A percentile compares a stretch with the other conserved stretches of the same genome.
Conservation (phyloP, 345 rosid genomes). For the Nephelium lappaceum region DNA sequence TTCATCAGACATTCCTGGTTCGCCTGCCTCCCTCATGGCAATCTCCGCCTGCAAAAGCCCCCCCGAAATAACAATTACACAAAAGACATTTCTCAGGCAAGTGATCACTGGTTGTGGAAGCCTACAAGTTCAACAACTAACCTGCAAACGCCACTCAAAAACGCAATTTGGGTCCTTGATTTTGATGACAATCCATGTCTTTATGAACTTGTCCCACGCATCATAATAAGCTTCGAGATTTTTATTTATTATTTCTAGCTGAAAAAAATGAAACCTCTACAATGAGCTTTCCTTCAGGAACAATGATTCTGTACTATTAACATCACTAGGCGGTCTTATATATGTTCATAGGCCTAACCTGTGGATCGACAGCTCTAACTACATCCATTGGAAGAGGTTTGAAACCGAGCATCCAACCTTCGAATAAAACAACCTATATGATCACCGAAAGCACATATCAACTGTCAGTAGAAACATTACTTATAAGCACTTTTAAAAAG, state of each 20-base stretch:
- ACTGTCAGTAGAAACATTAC: background rate
- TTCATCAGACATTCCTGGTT: constrained; percentile 87
- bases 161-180: constrained; percentile 90
- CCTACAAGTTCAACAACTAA: constrained; percentile 12
- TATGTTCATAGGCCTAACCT: constrained; percentile 45
- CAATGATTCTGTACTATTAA: constrained; percentile 1
- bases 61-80: background rate
- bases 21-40: constrained; percentile 88
- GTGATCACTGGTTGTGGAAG: background rate
- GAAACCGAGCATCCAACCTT: constrained; percentile 99
- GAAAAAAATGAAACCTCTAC: constrained; percentile 24
- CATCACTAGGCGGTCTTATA: background rate
- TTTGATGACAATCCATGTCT: constrained; percentile 85
- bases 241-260: constrained; percentile 80
- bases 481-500: background rate
- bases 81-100: background rate
- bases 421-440: constrained; percentile 74
- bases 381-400: constrained; percentile 65
- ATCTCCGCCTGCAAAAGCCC: constrained; percentile 75
- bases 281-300: background rate
- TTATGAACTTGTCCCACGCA: constrained; percentile 86
- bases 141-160: constrained; percentile 97
- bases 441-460: constrained; percentile 20
- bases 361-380: constrained; percentile 80
- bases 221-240: constrained; percentile 85